Percentiles rank a stretch among this genome's conserved stretches.
These are phyloP conservation scores for Cinchona pubescens DNA, from an alignment of 257 asterid genomes.

Conservation along the genomic window DNA sequence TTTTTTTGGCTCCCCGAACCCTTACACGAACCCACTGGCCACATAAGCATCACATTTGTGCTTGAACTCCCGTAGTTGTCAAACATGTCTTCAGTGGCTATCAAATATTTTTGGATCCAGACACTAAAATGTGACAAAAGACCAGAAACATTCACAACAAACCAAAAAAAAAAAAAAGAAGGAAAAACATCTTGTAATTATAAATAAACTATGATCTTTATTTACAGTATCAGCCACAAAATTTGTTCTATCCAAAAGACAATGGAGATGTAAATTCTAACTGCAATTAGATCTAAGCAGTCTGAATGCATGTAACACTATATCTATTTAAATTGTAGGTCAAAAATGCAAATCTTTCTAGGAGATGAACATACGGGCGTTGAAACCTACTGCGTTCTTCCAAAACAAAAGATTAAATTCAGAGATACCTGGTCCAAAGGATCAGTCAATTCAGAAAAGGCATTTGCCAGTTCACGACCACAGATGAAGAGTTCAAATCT, in stretches of 20 bases:
- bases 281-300: neutral
- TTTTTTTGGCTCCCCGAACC: neutral
- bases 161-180: no score
- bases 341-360: neutral
- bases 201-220: neutral
- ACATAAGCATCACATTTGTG: neutral
- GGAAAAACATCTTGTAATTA: neutral
- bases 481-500: conserved; percentile 89
- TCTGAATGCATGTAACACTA: neutral
- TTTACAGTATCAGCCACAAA: neutral
- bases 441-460: conserved; percentile 93
- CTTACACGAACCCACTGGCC: neutral
- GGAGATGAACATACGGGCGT: neutral
- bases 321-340: neutral
- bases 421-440: conserved; percentile 81
- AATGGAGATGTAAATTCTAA: neutral
- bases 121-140: neutral
- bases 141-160: neutral
- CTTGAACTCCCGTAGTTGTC: neutral
- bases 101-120: neutral
- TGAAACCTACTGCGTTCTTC: neutral
- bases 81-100: neutral
- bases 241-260: neutral
- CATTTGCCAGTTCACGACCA: conserved; percentile 92
- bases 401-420: conserved; percentile 2